Evolutionary conservation across 768 basidiomycete genomes (phyloP), one percentile per base, ranked within the genome.

Genomic region (Termitomyces sp.): DNA sequence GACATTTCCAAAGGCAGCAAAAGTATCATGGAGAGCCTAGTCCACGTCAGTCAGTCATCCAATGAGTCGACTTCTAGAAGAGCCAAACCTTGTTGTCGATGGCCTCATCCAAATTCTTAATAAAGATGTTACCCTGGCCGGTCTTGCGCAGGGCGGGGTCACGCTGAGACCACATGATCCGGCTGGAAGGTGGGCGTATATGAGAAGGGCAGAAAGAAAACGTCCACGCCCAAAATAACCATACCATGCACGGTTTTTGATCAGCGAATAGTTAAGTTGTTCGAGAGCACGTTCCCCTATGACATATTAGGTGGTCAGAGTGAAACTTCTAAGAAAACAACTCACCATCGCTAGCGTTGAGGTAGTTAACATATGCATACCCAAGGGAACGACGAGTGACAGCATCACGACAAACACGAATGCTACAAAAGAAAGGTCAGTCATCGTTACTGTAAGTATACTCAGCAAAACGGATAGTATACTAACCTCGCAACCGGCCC

Each of bases 121-220:
- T 98, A 82, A 99, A 99, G 72, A 99, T 94, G 77, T 99, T 99
- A 76, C 97, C 97, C 80, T 98, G 95, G 66, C 95, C 95, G 65
- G 95, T 98, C 87, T 98, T 98, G 77, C 97, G 92, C 73, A 99
- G 88, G 68, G 95, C 94, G 62, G 97, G 97, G 81, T 98, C 97
- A 75, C 97, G 93, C 85, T 98, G 97, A 71, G 96, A 98, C 96
- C 97, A 98, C 97, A 99, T 99, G 84, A 99, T 99, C 70, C 97
- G 94, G 83, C 92, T 94, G 67, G 65, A 58, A 62, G 57, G 42
- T 63, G 53, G 34, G 37, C 42, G 47, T 48, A 54, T 55, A 65
- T 60, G 42, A 42, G 32, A 65, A 32, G 55, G 46, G 52, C 55
- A 62, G 57, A 62, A 55, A 31, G 59, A 38, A 60, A 25, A 25